phyloP scores from a whole-genome alignment of 306 rosid genomes.

The Dalbergia cultrata region DNA sequence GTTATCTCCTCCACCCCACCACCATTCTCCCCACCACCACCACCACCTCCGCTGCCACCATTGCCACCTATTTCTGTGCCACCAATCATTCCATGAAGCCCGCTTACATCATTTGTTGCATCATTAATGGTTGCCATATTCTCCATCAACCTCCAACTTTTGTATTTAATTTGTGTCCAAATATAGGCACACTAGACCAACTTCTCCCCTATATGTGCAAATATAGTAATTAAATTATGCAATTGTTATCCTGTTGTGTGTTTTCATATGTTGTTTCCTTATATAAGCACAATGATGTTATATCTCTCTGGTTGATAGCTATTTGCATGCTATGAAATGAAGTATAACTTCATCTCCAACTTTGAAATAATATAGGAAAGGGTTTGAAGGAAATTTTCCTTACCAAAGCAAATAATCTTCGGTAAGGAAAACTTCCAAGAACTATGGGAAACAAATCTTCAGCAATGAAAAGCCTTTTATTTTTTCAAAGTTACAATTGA shows the following conservation, averaged over 20 bases:
- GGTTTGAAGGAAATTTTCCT: background rate
- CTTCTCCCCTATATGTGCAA: background rate
- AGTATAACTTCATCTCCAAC: background rate
- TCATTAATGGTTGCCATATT: conserved; percentile 32
- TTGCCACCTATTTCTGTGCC: background rate
- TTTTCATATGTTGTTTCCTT: background rate
- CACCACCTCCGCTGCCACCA: background rate
- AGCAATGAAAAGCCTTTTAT: too few species aligned
- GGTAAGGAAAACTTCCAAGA: too few species aligned
- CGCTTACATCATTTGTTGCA: conserved; percentile 42
- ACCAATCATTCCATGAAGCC: conserved; percentile 8
- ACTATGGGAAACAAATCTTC: too few species aligned
- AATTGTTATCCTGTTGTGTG: background rate
- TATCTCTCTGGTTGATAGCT: too few species aligned
- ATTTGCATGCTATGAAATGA: background rate
- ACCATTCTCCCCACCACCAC: conserved; percentile 26
- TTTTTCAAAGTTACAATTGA: background rate
- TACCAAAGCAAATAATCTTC: too few species aligned
- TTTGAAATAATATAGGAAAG: background rate
- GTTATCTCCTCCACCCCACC: conserved; percentile 39
- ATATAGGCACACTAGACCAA: background rate
- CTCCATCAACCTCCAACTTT: conserved; percentile 32
- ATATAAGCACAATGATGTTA: background rate
- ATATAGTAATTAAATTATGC: background rate
- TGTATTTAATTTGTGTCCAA: background rate